These are phyloP conservation scores for Apiotrichum laibachii DNA, from an alignment of 1,284 basidiomycete species.

Conservation along the genomic window DNA sequence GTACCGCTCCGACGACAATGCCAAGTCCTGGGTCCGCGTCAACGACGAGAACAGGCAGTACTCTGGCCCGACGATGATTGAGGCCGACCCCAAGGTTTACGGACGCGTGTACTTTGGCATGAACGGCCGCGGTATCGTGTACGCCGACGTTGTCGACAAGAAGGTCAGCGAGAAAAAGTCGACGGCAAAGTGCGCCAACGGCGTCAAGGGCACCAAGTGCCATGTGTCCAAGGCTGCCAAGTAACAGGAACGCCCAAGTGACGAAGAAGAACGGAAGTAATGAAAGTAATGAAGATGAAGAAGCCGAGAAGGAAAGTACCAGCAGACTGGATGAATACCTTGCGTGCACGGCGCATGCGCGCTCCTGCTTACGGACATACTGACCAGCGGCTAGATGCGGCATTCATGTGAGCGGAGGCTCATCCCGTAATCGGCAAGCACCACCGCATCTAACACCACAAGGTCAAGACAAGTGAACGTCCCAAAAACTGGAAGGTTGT, in stretches of 20 bases:
- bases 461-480: too few relatives aligned
- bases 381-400: too few relatives aligned
- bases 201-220: neutral
- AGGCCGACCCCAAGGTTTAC: neutral
- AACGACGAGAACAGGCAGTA: slow-evolving; percentile 3
- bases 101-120: neutral
- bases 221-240: neutral
- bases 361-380: too few relatives aligned
- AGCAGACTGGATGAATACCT: too few relatives aligned
- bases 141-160: neutral
- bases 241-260: too few relatives aligned
- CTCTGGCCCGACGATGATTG: neutral
- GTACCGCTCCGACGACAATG: slow-evolving; percentile 1
- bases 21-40: neutral
- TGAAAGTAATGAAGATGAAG: too few relatives aligned
- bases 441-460: too few relatives aligned
- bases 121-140: neutral
- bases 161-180: neutral
- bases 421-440: too few relatives aligned
- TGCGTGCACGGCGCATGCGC: too few relatives aligned
- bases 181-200: neutral
- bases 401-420: too few relatives aligned
- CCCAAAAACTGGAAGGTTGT: too few relatives aligned
- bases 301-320: neutral
- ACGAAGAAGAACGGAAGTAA: too few relatives aligned